Percentiles rank a stretch among this genome's conserved stretches.
Conservation (phyloP, 257 asterid genomes). For the Solanum neorickii region DNA sequence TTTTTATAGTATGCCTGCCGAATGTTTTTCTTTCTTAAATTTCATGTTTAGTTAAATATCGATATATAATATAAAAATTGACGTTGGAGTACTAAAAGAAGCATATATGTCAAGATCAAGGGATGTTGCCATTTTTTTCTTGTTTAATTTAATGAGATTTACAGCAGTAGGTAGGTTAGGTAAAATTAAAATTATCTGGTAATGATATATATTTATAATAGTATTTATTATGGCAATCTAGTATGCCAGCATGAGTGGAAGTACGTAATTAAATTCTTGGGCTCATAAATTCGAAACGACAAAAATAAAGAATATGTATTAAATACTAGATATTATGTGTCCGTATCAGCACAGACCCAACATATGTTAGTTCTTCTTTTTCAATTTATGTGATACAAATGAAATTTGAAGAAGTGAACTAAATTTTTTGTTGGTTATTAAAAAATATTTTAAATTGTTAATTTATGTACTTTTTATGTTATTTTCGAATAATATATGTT, state of each 20-base stretch:
- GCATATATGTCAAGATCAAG: not conserved
- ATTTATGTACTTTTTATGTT: too few species aligned
- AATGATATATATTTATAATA: not conserved
- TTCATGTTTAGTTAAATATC: not conserved
- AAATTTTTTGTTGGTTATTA: too few species aligned
- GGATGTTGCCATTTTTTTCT: not conserved
- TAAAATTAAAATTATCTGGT: not conserved
- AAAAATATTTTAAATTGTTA: too few species aligned
- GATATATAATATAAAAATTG: not conserved
- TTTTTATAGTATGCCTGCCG: not conserved
- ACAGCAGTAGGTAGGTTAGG: not conserved
- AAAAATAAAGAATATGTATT: not conserved
- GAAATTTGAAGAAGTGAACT: too few species aligned
- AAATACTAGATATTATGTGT: not conserved
- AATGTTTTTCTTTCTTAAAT: too few species aligned
- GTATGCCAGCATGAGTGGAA: not conserved
- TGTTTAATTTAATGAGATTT: not conserved
- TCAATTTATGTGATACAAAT: too few species aligned
- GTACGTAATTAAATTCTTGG: too few species aligned
- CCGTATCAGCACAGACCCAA: rapidly evolving
- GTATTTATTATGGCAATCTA: not conserved
- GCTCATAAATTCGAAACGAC: not conserved
- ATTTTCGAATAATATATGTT: too few species aligned
- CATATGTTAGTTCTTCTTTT: too few species aligned
- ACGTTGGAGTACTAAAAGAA: not conserved